A percentile compares a stretch with the other conserved stretches of the same genome.
phyloP scores from a whole-genome alignment of 495 filamentous ascomycete species.

The Penicillium goetzii region DNA sequence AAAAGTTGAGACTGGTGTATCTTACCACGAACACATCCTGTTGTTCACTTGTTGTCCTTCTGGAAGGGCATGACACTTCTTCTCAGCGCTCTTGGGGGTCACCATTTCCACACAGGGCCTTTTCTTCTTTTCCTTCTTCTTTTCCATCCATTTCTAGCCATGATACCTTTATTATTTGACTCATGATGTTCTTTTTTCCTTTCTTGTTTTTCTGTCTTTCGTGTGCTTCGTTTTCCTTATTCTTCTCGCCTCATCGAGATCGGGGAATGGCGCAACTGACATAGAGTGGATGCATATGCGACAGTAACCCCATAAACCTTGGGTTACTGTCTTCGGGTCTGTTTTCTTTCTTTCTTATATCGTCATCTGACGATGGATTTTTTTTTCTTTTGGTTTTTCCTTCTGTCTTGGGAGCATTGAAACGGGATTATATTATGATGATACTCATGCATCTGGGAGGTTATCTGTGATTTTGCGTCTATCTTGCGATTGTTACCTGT shows the following conservation, averaged over 20 bases:
- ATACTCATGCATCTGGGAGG: constrained; percentile 52
- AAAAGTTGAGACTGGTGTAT: not conserved
- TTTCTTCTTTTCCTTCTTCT: constrained; percentile 18
- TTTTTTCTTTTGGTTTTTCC: constrained; percentile 21
- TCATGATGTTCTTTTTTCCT: constrained; percentile 18
- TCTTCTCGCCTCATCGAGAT: constrained; percentile 21
- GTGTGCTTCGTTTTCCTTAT: constrained; percentile 21
- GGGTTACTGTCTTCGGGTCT: constrained; percentile 18
- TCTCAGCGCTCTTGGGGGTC: constrained; percentile 12
- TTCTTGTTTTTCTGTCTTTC: constrained; percentile 18
- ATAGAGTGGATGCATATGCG: constrained; percentile 33
- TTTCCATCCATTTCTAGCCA: constrained; percentile 21
- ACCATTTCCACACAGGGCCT: constrained; percentile 6
- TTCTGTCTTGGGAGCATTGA: constrained; percentile 34
- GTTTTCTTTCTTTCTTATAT: constrained; percentile 10
- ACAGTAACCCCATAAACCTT: constrained; percentile 20
- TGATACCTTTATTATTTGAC: constrained; percentile 24
- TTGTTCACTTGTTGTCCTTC: constrained; percentile 20
- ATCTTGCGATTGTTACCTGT: constrained; percentile 12
- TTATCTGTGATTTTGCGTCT: constrained; percentile 33
- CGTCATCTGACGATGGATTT: constrained; percentile 2
- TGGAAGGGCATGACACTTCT: constrained; percentile 22
- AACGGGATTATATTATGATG: constrained; percentile 35
- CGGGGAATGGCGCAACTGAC: constrained; percentile 28
- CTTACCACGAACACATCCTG: not conserved